Base-by-base conservation (phyloP, 495 filamentous ascomycete species). In the Tuber calosporum region DNA sequence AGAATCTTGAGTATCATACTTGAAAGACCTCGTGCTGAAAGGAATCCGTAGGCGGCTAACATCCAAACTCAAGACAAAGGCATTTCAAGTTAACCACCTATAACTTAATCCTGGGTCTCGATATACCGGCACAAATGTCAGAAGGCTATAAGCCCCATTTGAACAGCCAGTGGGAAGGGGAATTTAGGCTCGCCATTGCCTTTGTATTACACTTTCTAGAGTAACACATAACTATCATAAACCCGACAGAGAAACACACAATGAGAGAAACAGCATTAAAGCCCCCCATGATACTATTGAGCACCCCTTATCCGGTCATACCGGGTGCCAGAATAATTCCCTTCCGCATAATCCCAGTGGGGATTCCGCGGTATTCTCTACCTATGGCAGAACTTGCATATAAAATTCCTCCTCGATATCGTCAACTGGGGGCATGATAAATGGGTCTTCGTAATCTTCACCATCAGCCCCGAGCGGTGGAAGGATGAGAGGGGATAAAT, bases 381-480 rank as follows among this genome's bases (percentile, higher is more conserved):
- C 17, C 17, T 69, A 69, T 69, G 48, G 36, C 1, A 76, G 77
- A 58, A 80, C 38, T 3, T 39, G 73, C 38, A 80, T 77, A 66
- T 77, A 80, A 66, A 80, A 80, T 34, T 77, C 75, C 22, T 77
- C 76, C 42, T 77, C 74, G 5, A 80, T 75, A 19, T 74, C 76
- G 4, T 78, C 76, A 7, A 66, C 34, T 36, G 73, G 41, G n/a
- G 71, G 68, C 13, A 66, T 62, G n/a, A 78, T 30, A 62, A 62
- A 26, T 19, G 70, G 39, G 36, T 70, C 70, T 69, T 77, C 41
- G 71, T 39, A 39, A 77, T 69, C 39, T 73, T 69, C 38, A 77
- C 36, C 40, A 40, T 38, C 34, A 15, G 70, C 30, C 9, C 37
- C 41, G 15, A 74, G 53, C 9, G 45, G 41, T 22, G 71, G 68